Conservation (phyloP, 495 filamentous ascomycete genomes). For the Pseudoneurospora amorphoporcata region DNA sequence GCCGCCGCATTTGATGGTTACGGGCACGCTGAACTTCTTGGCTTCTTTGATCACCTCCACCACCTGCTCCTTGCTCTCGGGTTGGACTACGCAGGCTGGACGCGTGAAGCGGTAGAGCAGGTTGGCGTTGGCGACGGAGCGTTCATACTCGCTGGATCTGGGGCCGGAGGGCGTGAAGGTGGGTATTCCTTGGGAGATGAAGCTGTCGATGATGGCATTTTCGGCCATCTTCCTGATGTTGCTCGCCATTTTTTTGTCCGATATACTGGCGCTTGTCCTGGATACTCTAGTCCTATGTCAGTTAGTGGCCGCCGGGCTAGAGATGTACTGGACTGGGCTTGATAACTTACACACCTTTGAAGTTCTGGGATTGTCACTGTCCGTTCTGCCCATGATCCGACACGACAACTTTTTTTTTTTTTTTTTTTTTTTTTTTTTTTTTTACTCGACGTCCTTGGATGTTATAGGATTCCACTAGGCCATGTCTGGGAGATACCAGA, state of each 20-base stretch:
- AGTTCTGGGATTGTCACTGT: too few relatives aligned
- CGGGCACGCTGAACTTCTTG: background rate
- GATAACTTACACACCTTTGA: too few relatives aligned
- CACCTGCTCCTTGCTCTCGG: slow-evolving; percentile 6
- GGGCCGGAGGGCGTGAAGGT: background rate
- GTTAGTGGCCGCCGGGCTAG: too few relatives aligned
- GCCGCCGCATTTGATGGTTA: slow-evolving; percentile 15
- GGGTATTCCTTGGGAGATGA: background rate
- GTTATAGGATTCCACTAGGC: too few relatives aligned
- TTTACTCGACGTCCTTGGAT: too few relatives aligned
- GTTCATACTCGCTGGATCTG: background rate
- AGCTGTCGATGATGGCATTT: background rate
- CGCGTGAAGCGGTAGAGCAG: slow-evolving; percentile 14
- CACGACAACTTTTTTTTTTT: too few relatives aligned
- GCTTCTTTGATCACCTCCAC: background rate
- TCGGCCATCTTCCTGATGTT: background rate
- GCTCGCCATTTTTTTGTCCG: background rate
- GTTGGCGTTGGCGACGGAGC: slow-evolving; percentile 14
- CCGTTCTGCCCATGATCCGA: too few relatives aligned
- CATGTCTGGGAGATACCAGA: background rate
- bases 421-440: too few relatives aligned
- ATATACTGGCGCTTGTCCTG: too few relatives aligned
- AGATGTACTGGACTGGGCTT: too few relatives aligned
- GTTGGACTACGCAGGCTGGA: slow-evolving; percentile 15
- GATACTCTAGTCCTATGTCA: too few relatives aligned